Conservation (phyloP, 2,329 filamentous ascomycete species). For the Celoporthe dispersa region DNA sequence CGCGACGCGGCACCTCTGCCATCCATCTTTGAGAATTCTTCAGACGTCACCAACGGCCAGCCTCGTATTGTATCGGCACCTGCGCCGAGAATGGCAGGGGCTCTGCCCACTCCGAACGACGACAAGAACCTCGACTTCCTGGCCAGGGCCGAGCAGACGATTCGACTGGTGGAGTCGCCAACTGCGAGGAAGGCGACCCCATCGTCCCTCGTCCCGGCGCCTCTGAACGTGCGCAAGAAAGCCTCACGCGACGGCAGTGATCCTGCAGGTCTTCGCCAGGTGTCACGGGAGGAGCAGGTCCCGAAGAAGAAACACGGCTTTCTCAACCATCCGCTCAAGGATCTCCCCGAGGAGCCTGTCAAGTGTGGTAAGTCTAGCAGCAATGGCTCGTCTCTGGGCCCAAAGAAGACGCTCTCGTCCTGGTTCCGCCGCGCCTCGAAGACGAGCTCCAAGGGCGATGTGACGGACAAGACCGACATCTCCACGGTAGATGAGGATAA, state of each 20-base stretch:
- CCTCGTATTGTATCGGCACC: slow-evolving; percentile 53
- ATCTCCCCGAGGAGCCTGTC: slow-evolving; percentile 32
- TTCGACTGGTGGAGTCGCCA: slow-evolving; percentile 59
- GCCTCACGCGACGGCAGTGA: slow-evolving; percentile 15
- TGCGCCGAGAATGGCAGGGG: slow-evolving; percentile 33
- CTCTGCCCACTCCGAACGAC: slow-evolving; percentile 35
- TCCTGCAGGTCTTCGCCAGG: slow-evolving; percentile 4
- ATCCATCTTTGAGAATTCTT: slow-evolving; percentile 52
- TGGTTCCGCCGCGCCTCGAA: slow-evolving; percentile 54
- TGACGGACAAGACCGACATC: slow-evolving; percentile 29
- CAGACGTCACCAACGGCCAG: slow-evolving; percentile 39
- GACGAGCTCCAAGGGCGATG: slow-evolving; percentile 43
- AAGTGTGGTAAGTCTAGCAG: slow-evolving; percentile 27
- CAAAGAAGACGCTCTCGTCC: slow-evolving; percentile 49
- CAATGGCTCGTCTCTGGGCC: slow-evolving; percentile 30
- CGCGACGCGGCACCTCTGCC: slow-evolving; percentile 48
- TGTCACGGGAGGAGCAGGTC: slow-evolving; percentile 27
- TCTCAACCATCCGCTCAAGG: slow-evolving; percentile 18
- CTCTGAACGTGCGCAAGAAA: slow-evolving; percentile 50
- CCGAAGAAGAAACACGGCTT: slow-evolving; percentile 36
- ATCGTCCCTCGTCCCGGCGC: slow-evolving; percentile 42
- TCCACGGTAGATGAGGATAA: slow-evolving; percentile 8
- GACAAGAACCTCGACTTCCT: slow-evolving; percentile 50
- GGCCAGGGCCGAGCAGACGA: slow-evolving; percentile 52
- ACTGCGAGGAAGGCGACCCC: slow-evolving; percentile 40